Base-by-base conservation (phyloP, 2,329 filamentous ascomycete species). In the Pseudodiploospora longispora region DNA sequence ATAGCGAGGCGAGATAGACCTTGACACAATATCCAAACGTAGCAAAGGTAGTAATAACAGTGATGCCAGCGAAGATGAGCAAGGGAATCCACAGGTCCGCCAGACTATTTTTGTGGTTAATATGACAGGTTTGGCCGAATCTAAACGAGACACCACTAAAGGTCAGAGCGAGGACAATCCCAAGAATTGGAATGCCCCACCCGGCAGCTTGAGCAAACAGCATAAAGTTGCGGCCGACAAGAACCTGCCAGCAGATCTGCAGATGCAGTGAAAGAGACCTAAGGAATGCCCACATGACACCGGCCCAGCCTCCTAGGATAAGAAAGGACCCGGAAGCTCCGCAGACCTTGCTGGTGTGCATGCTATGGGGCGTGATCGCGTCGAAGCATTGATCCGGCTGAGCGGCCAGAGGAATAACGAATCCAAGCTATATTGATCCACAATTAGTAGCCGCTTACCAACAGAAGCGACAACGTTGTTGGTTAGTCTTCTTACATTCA, bases 171-270 rank as follows among this genome's bases (percentile, higher is more conserved):
- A 91, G 64, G 3, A 82, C 74, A 50, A 95, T 78, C 32, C 87
- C 86, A 19, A 88, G 66, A 27, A 82, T 74, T 2, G 90, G 88
- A 38, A 97, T 75, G 12, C 85, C 85, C 86, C 91, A 96, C 49
- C 93, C 93, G 6, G 82, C 69, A 10, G 76, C 74, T 57, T 95
- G 82, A 3, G 91, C 82, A 52, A 79, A 77, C 71, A 87, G 88
- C 80, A 96, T 96, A 65, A 96, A 97, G 56, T 77, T 85, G 37
- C 82, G 78, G 34, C 93, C 93, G 4, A 95, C 86, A 6, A 91
- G 81, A 31, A 94, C 76, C 63, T 97, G 89, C 93, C 93, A 98
- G 71, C 90, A 96, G 52, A 98, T 96, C 64, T 97, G 93, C 28
- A 98, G 80, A 64, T 98, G 93, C 55, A 98, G 83, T 4, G 89